phyloP scores from a whole-genome alignment of 495 filamentous ascomycete genomes.

The Xylaria castorea region DNA sequence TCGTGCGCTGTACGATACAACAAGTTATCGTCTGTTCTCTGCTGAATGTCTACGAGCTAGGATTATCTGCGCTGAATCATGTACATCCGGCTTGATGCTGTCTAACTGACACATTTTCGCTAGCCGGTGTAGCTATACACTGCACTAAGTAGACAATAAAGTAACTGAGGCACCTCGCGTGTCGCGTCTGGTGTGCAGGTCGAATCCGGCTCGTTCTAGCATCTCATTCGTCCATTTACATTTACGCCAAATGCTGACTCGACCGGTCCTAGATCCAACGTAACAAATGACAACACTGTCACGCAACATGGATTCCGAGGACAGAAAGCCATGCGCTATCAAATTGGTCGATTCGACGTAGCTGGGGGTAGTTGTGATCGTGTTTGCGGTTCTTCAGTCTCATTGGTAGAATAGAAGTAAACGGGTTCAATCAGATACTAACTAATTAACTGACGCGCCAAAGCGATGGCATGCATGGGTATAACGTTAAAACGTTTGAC shows the following conservation, averaged over 20 bases:
- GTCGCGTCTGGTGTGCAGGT: slow-evolving; percentile 36
- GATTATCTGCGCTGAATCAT: neutral
- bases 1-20: neutral
- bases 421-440: neutral
- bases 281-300: slow-evolving; percentile 12
- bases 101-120: neutral
- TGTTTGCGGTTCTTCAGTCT: neutral
- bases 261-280: slow-evolving; percentile 12
- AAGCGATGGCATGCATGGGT: neutral
- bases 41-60: neutral
- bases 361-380: neutral
- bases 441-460: neutral
- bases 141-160: neutral
- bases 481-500: neutral
- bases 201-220: neutral
- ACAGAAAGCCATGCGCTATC: slow-evolving; percentile 1
- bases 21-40: neutral
- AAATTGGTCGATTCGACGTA: neutral
- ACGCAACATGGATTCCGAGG: slow-evolving; percentile 19
- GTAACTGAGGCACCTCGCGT: slow-evolving; percentile 27
- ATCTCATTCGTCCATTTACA: slow-evolving; percentile 31
- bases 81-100: neutral
- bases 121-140: slow-evolving; percentile 2
- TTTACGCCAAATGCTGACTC: slow-evolving; percentile 33
- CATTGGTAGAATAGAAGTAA: slow-evolving; percentile 5